Percentiles rank a stretch among this genome's conserved stretches.
Conservation (phyloP, 2,329 filamentous ascomycete species). For the Phialophora verrucosa region DNA sequence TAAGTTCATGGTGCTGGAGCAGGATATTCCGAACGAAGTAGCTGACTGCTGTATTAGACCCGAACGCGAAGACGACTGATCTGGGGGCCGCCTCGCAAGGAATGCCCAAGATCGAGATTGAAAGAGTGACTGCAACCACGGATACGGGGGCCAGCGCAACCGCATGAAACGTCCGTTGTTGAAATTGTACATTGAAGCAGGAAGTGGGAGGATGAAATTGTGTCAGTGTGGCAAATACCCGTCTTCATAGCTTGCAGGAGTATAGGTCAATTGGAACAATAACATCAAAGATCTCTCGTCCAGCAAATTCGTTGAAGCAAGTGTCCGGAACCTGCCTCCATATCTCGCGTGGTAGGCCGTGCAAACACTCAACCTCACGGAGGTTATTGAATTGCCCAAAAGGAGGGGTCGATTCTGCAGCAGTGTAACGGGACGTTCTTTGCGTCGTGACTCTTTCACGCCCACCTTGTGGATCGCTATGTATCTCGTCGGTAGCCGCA, state of each 20-base stretch:
- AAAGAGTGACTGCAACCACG: slow-evolving; percentile 58
- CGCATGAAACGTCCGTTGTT: slow-evolving; percentile 10
- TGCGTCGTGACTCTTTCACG: not conserved
- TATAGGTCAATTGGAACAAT: slow-evolving; percentile 10
- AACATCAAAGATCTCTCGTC: slow-evolving; percentile 1
- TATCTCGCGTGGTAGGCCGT: not conserved
- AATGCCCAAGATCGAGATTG: slow-evolving; percentile 69
- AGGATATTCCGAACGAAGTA: not conserved
- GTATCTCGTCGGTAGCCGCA: not conserved
- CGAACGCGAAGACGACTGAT: slow-evolving; percentile 73
- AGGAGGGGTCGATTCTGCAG: too few relatives aligned
- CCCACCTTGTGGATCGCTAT: not conserved
- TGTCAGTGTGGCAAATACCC: slow-evolving; percentile 23
- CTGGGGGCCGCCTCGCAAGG: slow-evolving; percentile 70
- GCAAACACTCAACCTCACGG: not conserved
- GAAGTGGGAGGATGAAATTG: slow-evolving; percentile 16
- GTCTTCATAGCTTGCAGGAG: slow-evolving; percentile 16
- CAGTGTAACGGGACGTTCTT: not conserved
- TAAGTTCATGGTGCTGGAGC: not conserved
- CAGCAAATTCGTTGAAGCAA: not conserved
- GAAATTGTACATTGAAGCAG: slow-evolving; percentile 1
- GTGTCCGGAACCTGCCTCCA: not conserved
- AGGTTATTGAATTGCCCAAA: too few relatives aligned
- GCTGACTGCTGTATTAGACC: slow-evolving; percentile 68
- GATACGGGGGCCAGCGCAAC: slow-evolving; percentile 36